Conservation (phyloP, 305 asterid species). For the Andrographis paniculata region DNA sequence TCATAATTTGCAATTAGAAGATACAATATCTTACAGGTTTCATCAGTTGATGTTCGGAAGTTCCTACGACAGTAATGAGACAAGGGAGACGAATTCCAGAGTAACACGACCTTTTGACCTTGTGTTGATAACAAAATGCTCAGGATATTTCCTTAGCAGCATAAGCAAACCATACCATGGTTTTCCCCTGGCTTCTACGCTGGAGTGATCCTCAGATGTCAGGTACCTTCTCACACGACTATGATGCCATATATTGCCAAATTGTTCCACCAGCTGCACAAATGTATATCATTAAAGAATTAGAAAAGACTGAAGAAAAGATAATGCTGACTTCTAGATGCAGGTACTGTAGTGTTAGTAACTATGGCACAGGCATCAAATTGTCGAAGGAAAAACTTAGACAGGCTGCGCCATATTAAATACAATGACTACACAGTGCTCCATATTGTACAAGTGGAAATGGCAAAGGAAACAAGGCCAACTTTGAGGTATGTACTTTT, state of each 20-base stretch:
- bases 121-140: constrained; percentile 90
- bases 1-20: too few species aligned
- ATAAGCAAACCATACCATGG: constrained; percentile 94
- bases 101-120: constrained; percentile 73
- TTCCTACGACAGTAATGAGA: constrained; percentile 26
- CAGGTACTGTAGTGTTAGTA: not conserved
- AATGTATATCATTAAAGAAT: not conserved
- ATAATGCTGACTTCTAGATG: not conserved
- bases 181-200: constrained; percentile 68
- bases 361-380: not conserved
- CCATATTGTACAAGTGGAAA: too few species aligned
- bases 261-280: constrained; percentile 72
- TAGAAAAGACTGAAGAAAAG: not conserved
- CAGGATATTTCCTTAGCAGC: constrained; percentile 82
- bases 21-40: too few species aligned
- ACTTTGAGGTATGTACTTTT: too few species aligned
- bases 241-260: constrained; percentile 73
- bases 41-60: too few species aligned
- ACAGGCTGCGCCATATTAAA: too few species aligned
- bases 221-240: constrained; percentile 79
- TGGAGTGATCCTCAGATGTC: constrained; percentile 61
- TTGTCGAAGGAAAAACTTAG: too few species aligned
- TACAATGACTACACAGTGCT: too few species aligned
- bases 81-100: constrained; percentile 81
- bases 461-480: too few species aligned